phyloP scores from a whole-genome alignment of 345 rosid genomes.

The Hibiscus mutabilis region DNA sequence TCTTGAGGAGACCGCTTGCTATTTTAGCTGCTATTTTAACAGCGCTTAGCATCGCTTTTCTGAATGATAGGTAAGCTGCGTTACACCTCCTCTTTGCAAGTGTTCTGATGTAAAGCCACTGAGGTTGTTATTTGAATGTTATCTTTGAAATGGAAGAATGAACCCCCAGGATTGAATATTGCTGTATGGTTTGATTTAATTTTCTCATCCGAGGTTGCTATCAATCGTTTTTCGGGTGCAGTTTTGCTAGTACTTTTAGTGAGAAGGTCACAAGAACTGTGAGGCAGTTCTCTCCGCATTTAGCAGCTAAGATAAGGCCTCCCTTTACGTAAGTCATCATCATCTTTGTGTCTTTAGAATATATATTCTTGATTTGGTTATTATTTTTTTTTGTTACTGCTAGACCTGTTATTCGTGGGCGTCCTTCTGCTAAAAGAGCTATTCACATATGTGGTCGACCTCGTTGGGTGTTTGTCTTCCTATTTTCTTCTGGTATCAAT shows the following conservation, averaged over 20 bases:
- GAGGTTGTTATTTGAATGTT: too few relatives aligned
- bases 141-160: too few relatives aligned
- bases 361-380: constrained; percentile 8
- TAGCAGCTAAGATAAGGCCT: constrained; percentile 96
- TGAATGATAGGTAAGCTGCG: constrained; percentile 79
- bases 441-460: constrained; percentile 80
- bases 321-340: constrained; percentile 53
- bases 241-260: constrained; percentile 90
- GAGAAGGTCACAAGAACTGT: constrained; percentile 83
- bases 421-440: constrained; percentile 76
- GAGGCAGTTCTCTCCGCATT: constrained; percentile 84
- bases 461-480: constrained; percentile 81
- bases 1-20: constrained; percentile 79
- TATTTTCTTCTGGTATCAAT: constrained; percentile 56
- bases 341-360: neutral
- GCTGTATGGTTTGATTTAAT: too few relatives aligned
- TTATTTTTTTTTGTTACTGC: constrained; percentile 12
- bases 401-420: constrained; percentile 95
- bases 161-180: too few relatives aligned
- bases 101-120: too few relatives aligned
- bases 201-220: too few relatives aligned
- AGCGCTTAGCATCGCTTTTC: constrained; percentile 63
- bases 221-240: constrained; percentile 27
- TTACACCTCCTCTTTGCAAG: neutral
- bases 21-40: constrained; percentile 70